Evolutionary conservation across 257 asterid genomes (phyloP), one percentile per base, ranked within the genome.

Genomic region (Jacaranda mimosifolia): DNA sequence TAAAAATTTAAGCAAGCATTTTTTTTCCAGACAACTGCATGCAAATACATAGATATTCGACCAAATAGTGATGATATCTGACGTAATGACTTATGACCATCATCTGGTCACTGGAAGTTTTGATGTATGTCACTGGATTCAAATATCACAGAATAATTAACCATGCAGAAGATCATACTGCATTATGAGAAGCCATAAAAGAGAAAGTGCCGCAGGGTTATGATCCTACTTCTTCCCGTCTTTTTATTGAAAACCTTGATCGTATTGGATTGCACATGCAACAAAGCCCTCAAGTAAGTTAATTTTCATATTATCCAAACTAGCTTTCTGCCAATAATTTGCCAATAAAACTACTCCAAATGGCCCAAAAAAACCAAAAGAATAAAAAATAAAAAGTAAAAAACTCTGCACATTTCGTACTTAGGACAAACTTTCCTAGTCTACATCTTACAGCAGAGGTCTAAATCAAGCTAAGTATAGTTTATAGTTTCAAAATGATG

Each of bases 61-160:
- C 87, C 72, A 83, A 62, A 77, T 43, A 60, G 77, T 51, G 83
- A 79, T 49, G 63, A 77, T 46, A 74, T 78, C 83, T 75, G 80
- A 75, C 48, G 76, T 26, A 77, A 77, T 66, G 78, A 84, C 42
- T 26, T 56, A 72, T 40, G 76, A 56, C 26, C 71, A 82, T 81
- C 84, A 79, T 46, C 77, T n/a, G 76, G 69, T 65, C 68, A 81
- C 52, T 58, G 66, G 82, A 51, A 53, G 39, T 58, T 57, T 70
- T 70, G 73, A 65, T 4, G 76, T 68, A 74, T 70, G 69, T 74
- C 70, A 63, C 83, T 84, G 81, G 75, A 69, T 77, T 73, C 45
- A 84, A 53, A 70, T 66, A 62, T 68, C 72, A 49, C 40, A 74
- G 55, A 77, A 70, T 57, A 21, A 69, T 57, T 57, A 85, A 78